Percentiles rank a stretch among this genome's conserved stretches.
Conservation (phyloP, 1,139 yeast genomes). For the Candida gigantensis region DNA sequence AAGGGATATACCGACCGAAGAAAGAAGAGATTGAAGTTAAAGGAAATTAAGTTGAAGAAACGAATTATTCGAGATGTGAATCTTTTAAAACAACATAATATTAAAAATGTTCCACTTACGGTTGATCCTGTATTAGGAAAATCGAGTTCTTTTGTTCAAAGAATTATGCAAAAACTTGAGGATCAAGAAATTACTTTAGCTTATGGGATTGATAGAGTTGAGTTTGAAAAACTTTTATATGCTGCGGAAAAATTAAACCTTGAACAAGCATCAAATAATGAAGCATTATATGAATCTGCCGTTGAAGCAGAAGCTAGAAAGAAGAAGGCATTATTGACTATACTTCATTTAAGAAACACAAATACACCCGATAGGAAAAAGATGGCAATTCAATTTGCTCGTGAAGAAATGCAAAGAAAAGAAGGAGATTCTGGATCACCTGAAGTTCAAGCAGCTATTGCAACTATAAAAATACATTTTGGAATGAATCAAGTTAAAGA, state of each 20-base stretch:
- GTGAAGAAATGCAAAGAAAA: constrained; percentile 74
- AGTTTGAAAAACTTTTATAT: constrained; percentile 72
- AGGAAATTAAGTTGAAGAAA: constrained; percentile 43
- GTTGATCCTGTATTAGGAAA: constrained; percentile 82
- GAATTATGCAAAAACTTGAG: constrained; percentile 64
- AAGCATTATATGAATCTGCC: constrained; percentile 48
- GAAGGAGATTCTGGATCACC: constrained; percentile 94
- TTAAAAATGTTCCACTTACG: constrained; percentile 32
- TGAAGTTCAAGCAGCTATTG: constrained; percentile 92
- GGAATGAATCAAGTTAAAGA: constrained; percentile 74
- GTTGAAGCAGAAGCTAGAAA: constrained; percentile 55
- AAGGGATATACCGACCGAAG: constrained; percentile 31
- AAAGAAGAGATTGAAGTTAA: constrained; percentile 38
- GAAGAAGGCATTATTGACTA: constrained; percentile 69
- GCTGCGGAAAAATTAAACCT: constrained; percentile 64
- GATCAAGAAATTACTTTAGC: constrained; percentile 60
- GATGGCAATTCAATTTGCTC: constrained; percentile 64
- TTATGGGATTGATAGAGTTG: constrained; percentile 57
- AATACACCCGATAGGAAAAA: constrained; percentile 57
- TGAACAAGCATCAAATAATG: constrained; percentile 22
- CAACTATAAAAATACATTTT: constrained; percentile 78
- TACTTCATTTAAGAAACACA: constrained; percentile 74
- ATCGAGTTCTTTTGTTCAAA: constrained; percentile 59
- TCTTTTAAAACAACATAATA: constrained; percentile 42
- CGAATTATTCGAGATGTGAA: constrained; percentile 49